Conservation (phyloP, 306 rosid species). For the Boehmeria nivea region DNA sequence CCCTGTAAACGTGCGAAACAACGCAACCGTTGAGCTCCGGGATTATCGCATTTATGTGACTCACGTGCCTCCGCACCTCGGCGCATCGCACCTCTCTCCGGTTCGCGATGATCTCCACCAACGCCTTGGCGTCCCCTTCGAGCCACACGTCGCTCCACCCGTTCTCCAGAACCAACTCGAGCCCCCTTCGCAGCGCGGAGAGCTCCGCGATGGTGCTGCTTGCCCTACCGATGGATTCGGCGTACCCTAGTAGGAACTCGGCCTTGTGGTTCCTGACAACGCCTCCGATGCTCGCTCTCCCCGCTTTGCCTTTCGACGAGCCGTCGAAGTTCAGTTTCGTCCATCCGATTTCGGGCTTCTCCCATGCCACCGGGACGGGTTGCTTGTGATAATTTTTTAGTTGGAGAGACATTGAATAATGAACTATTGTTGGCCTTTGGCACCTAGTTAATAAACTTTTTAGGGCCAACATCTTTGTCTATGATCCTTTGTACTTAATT, state of each 20-base stretch:
- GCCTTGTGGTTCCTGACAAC: constrained; percentile 59
- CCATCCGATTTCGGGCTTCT: constrained; percentile 61
- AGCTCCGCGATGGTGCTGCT: constrained; percentile 60
- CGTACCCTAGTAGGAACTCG: constrained; percentile 63
- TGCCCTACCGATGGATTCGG: constrained; percentile 58
- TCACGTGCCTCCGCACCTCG: constrained; percentile 40
- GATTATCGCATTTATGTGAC: constrained; percentile 39
- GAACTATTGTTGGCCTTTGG: constrained; percentile 23
- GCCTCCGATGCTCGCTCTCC: constrained; percentile 66
- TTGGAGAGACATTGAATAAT: background rate
- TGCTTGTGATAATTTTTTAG: constrained; percentile 37
- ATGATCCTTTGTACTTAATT: no score
- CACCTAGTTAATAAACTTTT: constrained; percentile 30
- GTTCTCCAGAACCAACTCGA: constrained; percentile 59
- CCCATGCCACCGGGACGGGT: constrained; percentile 62
- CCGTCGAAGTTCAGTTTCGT: constrained; percentile 70
- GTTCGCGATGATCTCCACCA: constrained; percentile 47
- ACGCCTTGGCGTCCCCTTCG: constrained; percentile 62
- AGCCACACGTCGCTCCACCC: constrained; percentile 73
- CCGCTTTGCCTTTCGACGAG: constrained; percentile 38
- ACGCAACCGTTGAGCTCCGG: constrained; percentile 31
- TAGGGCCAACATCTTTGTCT: constrained; percentile 29
- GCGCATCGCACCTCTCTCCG: constrained; percentile 39
- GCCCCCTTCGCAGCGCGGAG: constrained; percentile 49
- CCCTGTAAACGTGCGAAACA: constrained; percentile 54